Evolutionary conservation across 2,329 filamentous ascomycete species (phyloP).

Genomic region (Fusarium nisikadoi): DNA sequence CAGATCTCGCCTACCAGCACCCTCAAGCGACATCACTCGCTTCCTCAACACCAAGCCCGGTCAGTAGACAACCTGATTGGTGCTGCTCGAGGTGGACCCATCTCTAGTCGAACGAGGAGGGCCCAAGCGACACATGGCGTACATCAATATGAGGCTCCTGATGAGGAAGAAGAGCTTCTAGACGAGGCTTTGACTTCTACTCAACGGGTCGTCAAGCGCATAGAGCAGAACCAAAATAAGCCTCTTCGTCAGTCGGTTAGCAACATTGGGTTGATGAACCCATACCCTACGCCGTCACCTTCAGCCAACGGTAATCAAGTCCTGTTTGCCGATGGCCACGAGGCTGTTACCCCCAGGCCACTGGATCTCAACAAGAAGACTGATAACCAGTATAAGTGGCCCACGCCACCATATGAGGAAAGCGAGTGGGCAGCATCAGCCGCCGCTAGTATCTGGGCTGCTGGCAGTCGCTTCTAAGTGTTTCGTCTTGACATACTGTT

Average conservation of each 20-base stretch:
- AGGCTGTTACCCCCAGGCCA: conserved; percentile 74
- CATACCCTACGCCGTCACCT: conserved; percentile 75
- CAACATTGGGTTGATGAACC: conserved; percentile 68
- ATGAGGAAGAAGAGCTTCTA: conserved; percentile 95
- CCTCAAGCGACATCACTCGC: conserved; percentile 73
- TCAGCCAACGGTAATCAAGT: conserved; percentile 85
- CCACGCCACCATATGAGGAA: conserved; percentile 94
- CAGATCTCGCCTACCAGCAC: conserved; percentile 59
- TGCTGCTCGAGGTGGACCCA: conserved; percentile 68
- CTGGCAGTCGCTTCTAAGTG: conserved; percentile 69
- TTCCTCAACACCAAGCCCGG: conserved; percentile 70
- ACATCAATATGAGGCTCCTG: conserved; percentile 90
- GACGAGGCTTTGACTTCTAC: conserved; percentile 88
- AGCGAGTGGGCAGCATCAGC: conserved; percentile 89
- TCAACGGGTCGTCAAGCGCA: conserved; percentile 76
- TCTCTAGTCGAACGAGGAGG: conserved; percentile 83
- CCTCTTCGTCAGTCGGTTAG: conserved; percentile 70
- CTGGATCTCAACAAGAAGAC: conserved; percentile 73
- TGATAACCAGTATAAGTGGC: conserved; percentile 77
- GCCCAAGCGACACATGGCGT: conserved; percentile 79
- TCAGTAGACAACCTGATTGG: conserved; percentile 71
- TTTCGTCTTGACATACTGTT: conserved; percentile 18
- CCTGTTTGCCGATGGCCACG: conserved; percentile 75
- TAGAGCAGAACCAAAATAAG: conserved; percentile 63
- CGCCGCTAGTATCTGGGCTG: conserved; percentile 82